Percentiles rank a stretch among this genome's conserved stretches.
Evolutionary conservation across 257 asterid genomes (phyloP).

Genomic region (Solanum appendiculatum): DNA sequence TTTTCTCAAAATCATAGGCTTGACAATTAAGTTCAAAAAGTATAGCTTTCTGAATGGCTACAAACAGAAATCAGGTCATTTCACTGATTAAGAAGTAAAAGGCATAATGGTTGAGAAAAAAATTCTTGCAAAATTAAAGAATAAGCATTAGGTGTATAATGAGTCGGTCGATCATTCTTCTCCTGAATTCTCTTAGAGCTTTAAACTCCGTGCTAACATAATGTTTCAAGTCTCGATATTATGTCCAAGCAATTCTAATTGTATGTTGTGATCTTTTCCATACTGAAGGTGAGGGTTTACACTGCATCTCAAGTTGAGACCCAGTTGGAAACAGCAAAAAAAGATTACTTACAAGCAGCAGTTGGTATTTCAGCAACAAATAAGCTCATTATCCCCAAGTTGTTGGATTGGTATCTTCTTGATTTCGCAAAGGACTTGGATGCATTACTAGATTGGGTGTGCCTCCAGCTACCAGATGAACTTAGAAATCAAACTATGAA

Average conservation of each 20-base stretch:
- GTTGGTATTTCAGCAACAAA: constrained; percentile 47
- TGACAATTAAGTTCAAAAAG: background rate
- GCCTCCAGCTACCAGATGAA: constrained; percentile 63
- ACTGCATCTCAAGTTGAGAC: constrained; percentile 56
- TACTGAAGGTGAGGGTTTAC: constrained; percentile 58
- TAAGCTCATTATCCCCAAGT: constrained; percentile 60
- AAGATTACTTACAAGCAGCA: constrained; percentile 68
- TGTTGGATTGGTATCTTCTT: constrained; percentile 74
- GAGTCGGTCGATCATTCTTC: background rate
- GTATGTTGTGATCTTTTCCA: background rate
- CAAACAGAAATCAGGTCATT: background rate
- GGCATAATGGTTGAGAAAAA: background rate
- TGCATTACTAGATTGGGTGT: constrained; percentile 66
- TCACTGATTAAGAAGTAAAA: background rate
- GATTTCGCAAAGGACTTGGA: constrained; percentile 80
- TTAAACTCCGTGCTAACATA: background rate
- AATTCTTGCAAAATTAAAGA: background rate
- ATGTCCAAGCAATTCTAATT: background rate
- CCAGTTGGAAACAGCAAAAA: constrained; percentile 62
- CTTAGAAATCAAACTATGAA: constrained; percentile 35
- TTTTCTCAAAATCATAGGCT: background rate
- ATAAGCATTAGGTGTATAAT: background rate
- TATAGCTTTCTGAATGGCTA: background rate
- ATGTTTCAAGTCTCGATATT: background rate
- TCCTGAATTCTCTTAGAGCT: background rate